Conservation (phyloP, 495 filamentous ascomycete species). For the Aspergillus sparsus region DNA sequence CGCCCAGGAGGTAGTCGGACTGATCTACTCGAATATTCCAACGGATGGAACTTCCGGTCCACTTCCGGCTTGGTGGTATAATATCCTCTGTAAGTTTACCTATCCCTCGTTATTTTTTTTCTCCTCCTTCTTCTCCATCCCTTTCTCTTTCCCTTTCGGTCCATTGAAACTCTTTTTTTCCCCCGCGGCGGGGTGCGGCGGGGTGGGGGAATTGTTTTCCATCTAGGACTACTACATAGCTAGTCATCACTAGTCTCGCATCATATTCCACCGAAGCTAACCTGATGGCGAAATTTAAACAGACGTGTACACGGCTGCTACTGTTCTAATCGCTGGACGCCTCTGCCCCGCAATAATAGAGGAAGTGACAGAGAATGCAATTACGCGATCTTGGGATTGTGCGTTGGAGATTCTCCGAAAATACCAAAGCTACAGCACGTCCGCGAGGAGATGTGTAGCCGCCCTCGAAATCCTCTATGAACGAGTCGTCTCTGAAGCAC, state of each 20-base stretch:
- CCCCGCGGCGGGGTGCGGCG: not conserved
- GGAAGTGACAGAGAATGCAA: slow-evolving; percentile 30
- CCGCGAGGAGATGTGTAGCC: slow-evolving; percentile 39
- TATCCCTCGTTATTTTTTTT: not conserved
- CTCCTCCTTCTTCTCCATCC: not conserved
- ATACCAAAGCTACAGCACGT: slow-evolving; percentile 39
- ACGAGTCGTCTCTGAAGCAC: slow-evolving; percentile 31
- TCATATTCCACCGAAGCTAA: not conserved
- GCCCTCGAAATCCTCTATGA: slow-evolving; percentile 45
- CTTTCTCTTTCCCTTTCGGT: too few relatives aligned
- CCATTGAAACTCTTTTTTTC: not conserved
- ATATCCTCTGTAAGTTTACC: slow-evolving; percentile 36
- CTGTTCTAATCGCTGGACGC: slow-evolving; percentile 40
- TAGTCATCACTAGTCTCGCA: too few relatives aligned
- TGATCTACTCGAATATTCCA: slow-evolving; percentile 39
- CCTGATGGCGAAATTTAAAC: not conserved
- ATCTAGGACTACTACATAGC: too few relatives aligned
- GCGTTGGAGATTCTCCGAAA: slow-evolving; percentile 39
- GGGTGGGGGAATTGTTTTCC: too few relatives aligned
- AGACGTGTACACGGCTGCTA: slow-evolving; percentile 44
- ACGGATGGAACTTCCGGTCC: slow-evolving; percentile 37
- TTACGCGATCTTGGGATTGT: slow-evolving; percentile 35
- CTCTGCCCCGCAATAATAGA: slow-evolving; percentile 34
- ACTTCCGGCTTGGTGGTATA: slow-evolving; percentile 46
- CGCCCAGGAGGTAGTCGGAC: slow-evolving; percentile 39